Evolutionary conservation across 2,329 filamentous ascomycete species (phyloP), one percentile per base, ranked within the genome.

Genomic region (Exophiala aquamarina): DNA sequence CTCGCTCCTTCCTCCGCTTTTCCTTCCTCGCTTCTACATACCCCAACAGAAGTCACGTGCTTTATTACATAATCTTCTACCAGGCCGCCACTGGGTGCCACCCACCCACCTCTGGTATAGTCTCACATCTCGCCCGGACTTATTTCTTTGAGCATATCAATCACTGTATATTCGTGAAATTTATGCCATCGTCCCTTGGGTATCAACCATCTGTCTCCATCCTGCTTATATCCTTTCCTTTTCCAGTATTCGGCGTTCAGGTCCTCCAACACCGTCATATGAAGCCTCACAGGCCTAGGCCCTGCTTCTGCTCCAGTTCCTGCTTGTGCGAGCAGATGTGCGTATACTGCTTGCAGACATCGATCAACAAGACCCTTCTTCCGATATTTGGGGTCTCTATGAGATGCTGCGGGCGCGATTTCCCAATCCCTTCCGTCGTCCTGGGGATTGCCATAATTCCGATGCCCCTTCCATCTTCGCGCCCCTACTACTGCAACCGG

Each of bases 131-230:
- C 9, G 9, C 9, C n/a, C 28, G 9, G n/a, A 9, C 9, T 9
- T 9, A 37, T 19, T 7, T 37, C 35, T 19, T 37, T 37, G 10
- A 18, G 9, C 35, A 37, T 37, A 37, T 37, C 35, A 19, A 37
- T 19, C 15, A 37, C 14, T 7, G 14, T 37, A 19, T 19, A 37
- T 8, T 15, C 15, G 10, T 19, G 10, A n/a, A 15, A 10, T 15
- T 13, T 15, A 20, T 37, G 35, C 35, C 35, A 37, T 21, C 19
- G 35, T 7, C 35, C 35, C 20, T 10, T 18, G 10, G 35, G 35
- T 13, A 37, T 19, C 8, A 20, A 9, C 10, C 35, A 19, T 19
- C 14, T 18, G 6, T 37, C 35, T 37, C 35, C 35, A 21, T 18
- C 18, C 20, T 20, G 35, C n/a, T 37, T 17, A 37, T 18, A 37